phyloP scores from a whole-genome alignment of 139 green algal genomes.

The Tetradesmus lagerheimii region DNA sequence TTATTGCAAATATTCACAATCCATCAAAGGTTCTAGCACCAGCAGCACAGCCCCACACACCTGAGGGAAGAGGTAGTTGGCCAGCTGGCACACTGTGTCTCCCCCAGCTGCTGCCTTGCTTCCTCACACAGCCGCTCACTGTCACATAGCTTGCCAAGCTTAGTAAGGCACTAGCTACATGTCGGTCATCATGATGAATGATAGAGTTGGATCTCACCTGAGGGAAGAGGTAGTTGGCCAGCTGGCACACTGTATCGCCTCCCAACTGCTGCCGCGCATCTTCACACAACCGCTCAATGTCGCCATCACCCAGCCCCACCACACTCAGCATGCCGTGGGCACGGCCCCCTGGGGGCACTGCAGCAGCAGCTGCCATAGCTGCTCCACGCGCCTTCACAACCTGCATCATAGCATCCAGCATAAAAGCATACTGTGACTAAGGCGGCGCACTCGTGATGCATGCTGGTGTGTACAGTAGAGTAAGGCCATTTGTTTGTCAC shows the following conservation, averaged over 20 bases:
- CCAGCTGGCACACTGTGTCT: no score
- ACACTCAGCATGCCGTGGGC: constrained; percentile 93
- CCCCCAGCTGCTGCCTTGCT: no score
- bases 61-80: constrained; percentile 93
- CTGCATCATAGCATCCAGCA: no score
- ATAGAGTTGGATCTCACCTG: constrained; percentile 51
- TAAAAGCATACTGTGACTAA: no score
- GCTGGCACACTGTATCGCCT: constrained; percentile 72
- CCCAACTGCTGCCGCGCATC: constrained; percentile 39
- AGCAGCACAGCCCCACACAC: no score
- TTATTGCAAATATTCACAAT: no score
- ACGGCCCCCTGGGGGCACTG: background rate
- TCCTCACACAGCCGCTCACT: background rate
- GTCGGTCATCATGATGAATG: no score
- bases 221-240: constrained; percentile 96
- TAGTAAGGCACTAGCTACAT: no score
- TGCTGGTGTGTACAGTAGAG: no score
- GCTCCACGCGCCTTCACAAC: constrained; percentile 89
- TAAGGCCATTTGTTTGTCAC: no score
- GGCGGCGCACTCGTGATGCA: no score
- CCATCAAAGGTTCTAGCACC: no score
- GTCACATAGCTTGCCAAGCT: background rate
- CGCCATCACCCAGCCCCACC: constrained; percentile 85
- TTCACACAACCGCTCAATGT: constrained; percentile 67
- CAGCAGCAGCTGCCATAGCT: constrained; percentile 86